Base-by-base conservation (phyloP, 306 rosid species). In the Castanopsis chinensis region DNA sequence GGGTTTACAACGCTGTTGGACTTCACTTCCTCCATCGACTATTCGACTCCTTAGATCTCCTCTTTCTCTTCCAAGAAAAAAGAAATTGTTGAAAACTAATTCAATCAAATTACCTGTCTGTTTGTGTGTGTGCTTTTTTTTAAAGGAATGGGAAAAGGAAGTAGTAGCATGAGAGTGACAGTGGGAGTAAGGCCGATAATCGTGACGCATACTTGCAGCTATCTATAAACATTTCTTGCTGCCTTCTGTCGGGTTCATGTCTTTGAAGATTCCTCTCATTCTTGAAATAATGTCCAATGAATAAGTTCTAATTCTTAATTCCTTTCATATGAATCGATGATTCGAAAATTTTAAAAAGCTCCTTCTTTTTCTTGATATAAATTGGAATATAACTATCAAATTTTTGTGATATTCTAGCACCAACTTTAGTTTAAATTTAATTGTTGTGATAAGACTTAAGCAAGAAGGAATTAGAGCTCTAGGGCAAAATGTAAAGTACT, bases 171-270 rank as follows among this genome's bases (percentile, higher is more conserved):
- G 78, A 82, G 28, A 78, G 82, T 33, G 85, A 33, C 1, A 33
- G 37, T 33, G 37, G 37, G 37, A 33, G 6, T 5, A 33, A 85
- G 14, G 80, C 73, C 1, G 83, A 83, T 30, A 91, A 94, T 28
- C 87, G 87, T 10, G 94, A 90, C 60, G 97, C 91, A 6, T 95
- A 95, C 89, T 84, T 94, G 83, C 89, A 83, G 81, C 79, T 95
- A 10, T 89, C 97, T 2, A 82, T 90, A 71, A 90, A 33, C 92
- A 4, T 89, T 95, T 85, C 92, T 95, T 59, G 92, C 97, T 35
- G 82, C 93, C 33, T 87, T 95, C 56, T 92, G 92, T 68, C 98
- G 90, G 21, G 96, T 90, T 82, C 96, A 95, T 89, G 96, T 56
- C 83, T 69, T 80, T 64, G 53, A 91, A 89, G 79, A 87, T 91